These are phyloP conservation scores for Pichia sp. DNA, from an alignment of 1,139 yeast genomes.

Conservation along the genomic window DNA sequence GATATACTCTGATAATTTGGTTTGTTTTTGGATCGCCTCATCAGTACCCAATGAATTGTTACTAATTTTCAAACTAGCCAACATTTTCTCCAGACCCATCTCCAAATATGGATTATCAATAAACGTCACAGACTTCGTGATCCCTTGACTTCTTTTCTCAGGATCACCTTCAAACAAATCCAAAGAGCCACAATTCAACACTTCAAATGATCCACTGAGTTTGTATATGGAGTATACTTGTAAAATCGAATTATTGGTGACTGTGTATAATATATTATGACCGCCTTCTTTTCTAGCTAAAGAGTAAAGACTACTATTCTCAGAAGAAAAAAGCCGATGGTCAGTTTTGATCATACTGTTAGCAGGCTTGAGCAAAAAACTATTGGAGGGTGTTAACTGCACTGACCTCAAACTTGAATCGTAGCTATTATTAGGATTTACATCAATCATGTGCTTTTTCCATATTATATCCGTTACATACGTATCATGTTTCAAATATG, in stretches of 20 bases:
- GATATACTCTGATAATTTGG: slow-evolving; percentile 20
- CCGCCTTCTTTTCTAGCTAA: slow-evolving; percentile 14
- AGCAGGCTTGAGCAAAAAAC: slow-evolving; percentile 19
- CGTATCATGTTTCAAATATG: slow-evolving; percentile 57
- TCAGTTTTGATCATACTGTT: slow-evolving; percentile 21
- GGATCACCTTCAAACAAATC: slow-evolving; percentile 30
- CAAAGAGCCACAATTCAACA: slow-evolving; percentile 53
- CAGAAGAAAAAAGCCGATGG: slow-evolving; percentile 1
- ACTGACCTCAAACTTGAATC: background rate
- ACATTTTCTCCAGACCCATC: slow-evolving; percentile 28
- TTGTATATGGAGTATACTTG: slow-evolving; percentile 73
- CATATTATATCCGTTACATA: slow-evolving; percentile 50
- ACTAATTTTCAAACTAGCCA: slow-evolving; percentile 17
- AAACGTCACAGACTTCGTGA: slow-evolving; percentile 35
- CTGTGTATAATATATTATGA: slow-evolving; percentile 50
- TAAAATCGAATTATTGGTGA: slow-evolving; percentile 45
- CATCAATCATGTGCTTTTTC: slow-evolving; percentile 26
- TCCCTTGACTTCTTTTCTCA: slow-evolving; percentile 16
- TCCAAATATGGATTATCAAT: slow-evolving; percentile 51
- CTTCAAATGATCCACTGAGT: slow-evolving; percentile 45
- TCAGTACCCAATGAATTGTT: slow-evolving; percentile 1
- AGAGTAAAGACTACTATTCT: slow-evolving; percentile 9
- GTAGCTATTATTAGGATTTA: slow-evolving; percentile 1
- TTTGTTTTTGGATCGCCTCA: slow-evolving; percentile 17
- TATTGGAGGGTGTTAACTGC: slow-evolving; percentile 5